A percentile compares a stretch with the other conserved stretches of the same genome.
These are phyloP conservation scores for Malus hybrid DNA, from an alignment of 331 rosid genomes.

Conservation along the genomic window DNA sequence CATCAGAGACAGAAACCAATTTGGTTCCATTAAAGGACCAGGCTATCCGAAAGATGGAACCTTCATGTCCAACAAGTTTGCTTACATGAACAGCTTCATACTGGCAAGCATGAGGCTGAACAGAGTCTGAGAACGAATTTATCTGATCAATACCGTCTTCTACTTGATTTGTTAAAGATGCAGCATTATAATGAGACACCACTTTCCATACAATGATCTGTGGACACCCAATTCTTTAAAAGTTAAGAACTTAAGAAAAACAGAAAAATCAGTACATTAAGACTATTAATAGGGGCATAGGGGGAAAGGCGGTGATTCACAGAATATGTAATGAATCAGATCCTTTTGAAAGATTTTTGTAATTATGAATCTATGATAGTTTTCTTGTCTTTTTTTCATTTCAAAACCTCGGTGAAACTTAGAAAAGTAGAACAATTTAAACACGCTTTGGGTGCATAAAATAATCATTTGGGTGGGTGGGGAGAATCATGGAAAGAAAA, in stretches of 20 bases:
- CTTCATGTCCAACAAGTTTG: conserved; percentile 92
- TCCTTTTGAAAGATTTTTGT: background rate
- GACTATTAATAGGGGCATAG: background rate
- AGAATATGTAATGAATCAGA: background rate
- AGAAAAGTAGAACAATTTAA: too few species aligned
- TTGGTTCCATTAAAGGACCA: conserved; percentile 81
- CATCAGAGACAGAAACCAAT: conserved; percentile 86
- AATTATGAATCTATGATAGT: background rate
- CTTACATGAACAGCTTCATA: conserved; percentile 58
- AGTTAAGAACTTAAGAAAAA: background rate
- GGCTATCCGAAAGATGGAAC: conserved; percentile 79
- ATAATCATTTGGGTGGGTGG: background rate
- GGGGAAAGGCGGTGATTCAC: background rate
- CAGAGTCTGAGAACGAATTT: conserved; percentile 15
- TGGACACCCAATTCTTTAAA: conserved; percentile 23
- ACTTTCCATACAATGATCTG: conserved; percentile 94
- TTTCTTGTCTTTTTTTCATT: background rate
- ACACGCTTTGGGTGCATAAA: background rate
- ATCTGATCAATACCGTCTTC: conserved; percentile 25
- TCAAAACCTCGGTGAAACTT: background rate
- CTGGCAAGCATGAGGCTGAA: conserved; percentile 19
- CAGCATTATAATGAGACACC: conserved; percentile 24
- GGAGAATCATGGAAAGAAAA: conserved; percentile 1
- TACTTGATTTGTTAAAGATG: conserved; percentile 18
- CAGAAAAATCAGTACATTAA: background rate